Evolutionary conservation across 148 eudicot species (phyloP), one percentile per base, ranked within the genome.

Genomic region (Fallopia convolvulus): DNA sequence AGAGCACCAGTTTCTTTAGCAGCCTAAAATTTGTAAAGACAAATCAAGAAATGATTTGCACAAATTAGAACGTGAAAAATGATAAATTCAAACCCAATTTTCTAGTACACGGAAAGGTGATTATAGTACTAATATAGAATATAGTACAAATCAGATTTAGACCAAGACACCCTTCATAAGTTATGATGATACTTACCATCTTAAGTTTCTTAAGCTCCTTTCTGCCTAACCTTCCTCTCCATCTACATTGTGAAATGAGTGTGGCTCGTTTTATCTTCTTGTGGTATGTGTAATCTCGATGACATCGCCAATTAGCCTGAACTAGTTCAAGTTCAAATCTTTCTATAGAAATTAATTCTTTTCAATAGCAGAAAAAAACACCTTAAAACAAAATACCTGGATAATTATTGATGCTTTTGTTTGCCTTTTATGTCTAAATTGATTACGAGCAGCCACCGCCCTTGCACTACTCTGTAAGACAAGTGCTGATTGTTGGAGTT

Each of bases 1-100:
- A 92, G 89, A 66, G 97, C 91, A 70, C 93, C 94, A 23, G 91
- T 87, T 91, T 91, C 97, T 83, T 82, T 87, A 58, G 97, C 86
- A 81, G 92, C 97, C 97, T 94, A 74, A 33, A 6, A 15, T 68
- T 33, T 12, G 40, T 32, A 65, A 60, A 11, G 71, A 32, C 21
- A 68, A 68, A 2, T 36, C 15, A 61, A 0, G 30, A 23, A 8
- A 61, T 61, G 5, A 61, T 9, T 61, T 61, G 33, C 14, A 55
- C 56, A 52, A 14, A 52, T n/a, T 55, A 55, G 21, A 18, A 55
- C 2, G 60, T 55, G 5, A 17, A 17, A 18, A n/a, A 17, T 55
- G 60, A n/a, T 17, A 55, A n/a, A 17, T n/a, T 18, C 21, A 55
- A 55, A 55, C 8, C 60, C 4, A 55, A 18, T n/a, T 55, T 55